phyloP scores from a whole-genome alignment of 1,284 basidiomycete species.

The Neolentinus lepideus region DNA sequence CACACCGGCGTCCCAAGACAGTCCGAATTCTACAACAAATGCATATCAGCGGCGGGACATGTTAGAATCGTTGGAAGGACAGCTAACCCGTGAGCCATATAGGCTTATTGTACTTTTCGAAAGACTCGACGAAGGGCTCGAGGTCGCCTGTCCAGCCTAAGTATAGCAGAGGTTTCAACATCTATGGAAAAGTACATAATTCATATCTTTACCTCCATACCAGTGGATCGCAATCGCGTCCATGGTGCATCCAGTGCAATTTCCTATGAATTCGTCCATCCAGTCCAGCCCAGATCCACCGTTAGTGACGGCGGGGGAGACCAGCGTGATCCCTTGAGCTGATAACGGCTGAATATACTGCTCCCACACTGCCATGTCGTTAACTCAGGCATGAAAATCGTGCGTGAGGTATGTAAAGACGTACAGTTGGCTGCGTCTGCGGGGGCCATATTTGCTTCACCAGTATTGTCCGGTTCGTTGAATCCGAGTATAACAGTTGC shows the following conservation, averaged over 20 bases:
- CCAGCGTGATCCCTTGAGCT: slow-evolving; percentile 18
- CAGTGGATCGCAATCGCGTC: slow-evolving; percentile 7
- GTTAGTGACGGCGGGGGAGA: slow-evolving; percentile 21
- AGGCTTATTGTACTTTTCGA: not conserved
- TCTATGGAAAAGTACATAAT: not conserved
- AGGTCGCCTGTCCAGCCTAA: not conserved
- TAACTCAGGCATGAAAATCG: not conserved
- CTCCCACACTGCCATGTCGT: slow-evolving; percentile 14
- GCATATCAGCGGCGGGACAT: not conserved
- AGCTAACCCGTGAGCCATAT: not conserved
- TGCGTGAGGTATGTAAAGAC: not conserved
- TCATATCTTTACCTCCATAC: not conserved
- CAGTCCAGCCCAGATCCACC: slow-evolving; percentile 17
- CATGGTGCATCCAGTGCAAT: slow-evolving; percentile 5
- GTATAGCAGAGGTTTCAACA: not conserved
- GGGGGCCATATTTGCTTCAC: slow-evolving; percentile 16
- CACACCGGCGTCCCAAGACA: not conserved
- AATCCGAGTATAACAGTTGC: slow-evolving; percentile 8
- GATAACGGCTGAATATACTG: slow-evolving; percentile 21
- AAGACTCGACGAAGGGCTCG: not conserved
- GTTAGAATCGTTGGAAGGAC: not conserved
- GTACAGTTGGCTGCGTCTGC: slow-evolving; percentile 13
- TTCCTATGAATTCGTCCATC: slow-evolving; percentile 10
- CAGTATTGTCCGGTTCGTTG: slow-evolving; percentile 19
- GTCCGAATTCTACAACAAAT: not conserved